Evolutionary conservation across 2,329 filamentous ascomycete genomes (phyloP).

Genomic region (Penicillium crustosum): DNA sequence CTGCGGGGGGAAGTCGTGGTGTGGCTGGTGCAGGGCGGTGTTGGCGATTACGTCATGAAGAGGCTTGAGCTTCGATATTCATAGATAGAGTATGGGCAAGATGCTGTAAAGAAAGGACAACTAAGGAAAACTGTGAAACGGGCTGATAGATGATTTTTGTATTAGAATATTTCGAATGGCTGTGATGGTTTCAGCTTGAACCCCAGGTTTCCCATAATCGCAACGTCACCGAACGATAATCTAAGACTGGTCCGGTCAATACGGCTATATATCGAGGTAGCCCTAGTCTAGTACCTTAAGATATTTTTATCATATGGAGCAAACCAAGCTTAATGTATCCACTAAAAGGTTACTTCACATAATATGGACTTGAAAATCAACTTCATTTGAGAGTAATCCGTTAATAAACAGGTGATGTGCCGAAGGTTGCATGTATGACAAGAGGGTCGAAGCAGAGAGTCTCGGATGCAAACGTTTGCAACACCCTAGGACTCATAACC

Average conservation of each 20-base stretch:
- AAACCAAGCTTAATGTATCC: too few relatives aligned
- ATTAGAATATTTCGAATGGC: background rate
- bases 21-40: conserved; percentile 13
- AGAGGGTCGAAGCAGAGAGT: background rate
- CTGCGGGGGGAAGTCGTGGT: conserved; percentile 21
- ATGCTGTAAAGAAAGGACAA: background rate
- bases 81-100: background rate
- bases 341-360: background rate
- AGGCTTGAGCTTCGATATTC: background rate
- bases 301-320: background rate
- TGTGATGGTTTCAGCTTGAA: background rate
- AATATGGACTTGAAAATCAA: background rate
- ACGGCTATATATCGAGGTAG: background rate
- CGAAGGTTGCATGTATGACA: background rate
- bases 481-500: background rate
- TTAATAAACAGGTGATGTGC: background rate
- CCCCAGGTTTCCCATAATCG: background rate
- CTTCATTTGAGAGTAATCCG: background rate
- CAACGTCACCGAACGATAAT: background rate
- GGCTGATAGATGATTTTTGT: background rate
- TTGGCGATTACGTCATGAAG: conserved; percentile 13
- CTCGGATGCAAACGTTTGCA: background rate
- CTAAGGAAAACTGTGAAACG: background rate
- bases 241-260: background rate
- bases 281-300: too few relatives aligned